Evolutionary conservation across 345 rosid species (phyloP).

Genomic region (Salix purpurea): DNA sequence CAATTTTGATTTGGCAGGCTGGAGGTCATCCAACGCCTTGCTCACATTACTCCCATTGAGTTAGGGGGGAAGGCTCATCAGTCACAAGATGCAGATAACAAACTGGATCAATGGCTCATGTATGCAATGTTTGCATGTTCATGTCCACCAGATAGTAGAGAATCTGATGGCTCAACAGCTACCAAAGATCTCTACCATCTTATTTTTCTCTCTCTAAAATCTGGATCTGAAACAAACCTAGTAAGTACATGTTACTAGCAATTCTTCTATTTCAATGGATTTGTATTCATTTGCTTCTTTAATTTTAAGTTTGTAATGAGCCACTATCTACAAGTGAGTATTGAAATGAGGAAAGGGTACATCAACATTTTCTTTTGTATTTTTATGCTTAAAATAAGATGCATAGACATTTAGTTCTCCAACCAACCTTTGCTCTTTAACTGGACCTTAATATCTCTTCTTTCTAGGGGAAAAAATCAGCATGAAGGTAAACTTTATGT

Average conservation of each 20-base stretch:
- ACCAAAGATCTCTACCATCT: slow-evolving; percentile 84
- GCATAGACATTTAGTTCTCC: neutral
- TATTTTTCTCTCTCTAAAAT: slow-evolving; percentile 77
- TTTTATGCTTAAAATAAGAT: neutral
- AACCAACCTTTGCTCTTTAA: neutral
- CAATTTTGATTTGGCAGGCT: slow-evolving; percentile 47
- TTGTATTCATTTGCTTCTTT: neutral
- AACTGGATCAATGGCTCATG: slow-evolving; percentile 96
- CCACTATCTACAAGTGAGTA: neutral
- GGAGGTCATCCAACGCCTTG: slow-evolving; percentile 77
- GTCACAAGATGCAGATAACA: slow-evolving; percentile 85
- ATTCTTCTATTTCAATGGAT: neutral
- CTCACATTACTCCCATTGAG: slow-evolving; percentile 84
- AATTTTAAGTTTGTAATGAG: too few relatives aligned
- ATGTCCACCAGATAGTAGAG: slow-evolving; percentile 84
- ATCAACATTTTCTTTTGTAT: neutral
- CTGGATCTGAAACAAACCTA: slow-evolving; percentile 78
- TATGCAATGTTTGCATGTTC: slow-evolving; percentile 95
- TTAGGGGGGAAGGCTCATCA: slow-evolving; percentile 91
- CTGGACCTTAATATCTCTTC: neutral
- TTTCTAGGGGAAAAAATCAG: neutral
- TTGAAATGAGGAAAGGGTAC: neutral
- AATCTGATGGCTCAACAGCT: slow-evolving; percentile 72
- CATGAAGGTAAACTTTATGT: neutral
- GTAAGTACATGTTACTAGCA: slow-evolving; percentile 42